These are phyloP conservation scores for Aegilops longissima DNA, from an alignment of 176 grass and related monocot species.

Conservation along the genomic window DNA sequence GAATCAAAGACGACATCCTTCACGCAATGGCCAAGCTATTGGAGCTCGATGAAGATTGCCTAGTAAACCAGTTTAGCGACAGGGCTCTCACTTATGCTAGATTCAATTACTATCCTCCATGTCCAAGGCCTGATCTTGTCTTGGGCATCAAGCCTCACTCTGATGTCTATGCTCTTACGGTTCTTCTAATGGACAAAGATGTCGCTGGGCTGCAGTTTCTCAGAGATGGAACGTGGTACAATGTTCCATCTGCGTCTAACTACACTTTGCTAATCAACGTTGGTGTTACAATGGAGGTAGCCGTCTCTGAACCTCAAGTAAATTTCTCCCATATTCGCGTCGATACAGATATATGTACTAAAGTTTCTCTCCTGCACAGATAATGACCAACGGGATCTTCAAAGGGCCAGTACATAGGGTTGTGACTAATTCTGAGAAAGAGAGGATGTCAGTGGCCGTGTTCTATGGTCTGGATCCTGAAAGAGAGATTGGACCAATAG, in stretches of 20 bases:
- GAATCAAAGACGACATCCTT: slow-evolving; percentile 28
- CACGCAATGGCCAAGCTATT: slow-evolving; percentile 26
- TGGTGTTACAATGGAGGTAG: slow-evolving; percentile 50
- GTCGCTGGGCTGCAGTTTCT: slow-evolving; percentile 53
- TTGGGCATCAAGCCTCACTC: slow-evolving; percentile 58
- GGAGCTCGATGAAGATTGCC: slow-evolving; percentile 27
- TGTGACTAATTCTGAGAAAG: slow-evolving; percentile 29
- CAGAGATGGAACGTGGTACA: slow-evolving; percentile 47
- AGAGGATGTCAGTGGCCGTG: background rate
- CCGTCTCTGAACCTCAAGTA: background rate
- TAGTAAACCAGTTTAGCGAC: slow-evolving; percentile 25
- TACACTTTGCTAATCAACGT: slow-evolving; percentile 44
- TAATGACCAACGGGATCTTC: slow-evolving; percentile 48
- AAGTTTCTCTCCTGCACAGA: background rate
- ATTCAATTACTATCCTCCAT: slow-evolving; percentile 56
- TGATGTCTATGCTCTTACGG: slow-evolving; percentile 41
- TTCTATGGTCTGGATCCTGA: slow-evolving; percentile 11
- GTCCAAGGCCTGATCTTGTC: slow-evolving; percentile 50
- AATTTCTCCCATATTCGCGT: background rate
- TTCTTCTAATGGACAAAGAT: slow-evolving; percentile 49
- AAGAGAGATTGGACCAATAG: background rate
- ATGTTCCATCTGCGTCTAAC: background rate
- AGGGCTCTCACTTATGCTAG: slow-evolving; percentile 24
- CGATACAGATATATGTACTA: background rate
- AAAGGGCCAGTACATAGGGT: slow-evolving; percentile 55